Base-by-base conservation (phyloP, 208 protist species). In the Crithidia sp. region DNA sequence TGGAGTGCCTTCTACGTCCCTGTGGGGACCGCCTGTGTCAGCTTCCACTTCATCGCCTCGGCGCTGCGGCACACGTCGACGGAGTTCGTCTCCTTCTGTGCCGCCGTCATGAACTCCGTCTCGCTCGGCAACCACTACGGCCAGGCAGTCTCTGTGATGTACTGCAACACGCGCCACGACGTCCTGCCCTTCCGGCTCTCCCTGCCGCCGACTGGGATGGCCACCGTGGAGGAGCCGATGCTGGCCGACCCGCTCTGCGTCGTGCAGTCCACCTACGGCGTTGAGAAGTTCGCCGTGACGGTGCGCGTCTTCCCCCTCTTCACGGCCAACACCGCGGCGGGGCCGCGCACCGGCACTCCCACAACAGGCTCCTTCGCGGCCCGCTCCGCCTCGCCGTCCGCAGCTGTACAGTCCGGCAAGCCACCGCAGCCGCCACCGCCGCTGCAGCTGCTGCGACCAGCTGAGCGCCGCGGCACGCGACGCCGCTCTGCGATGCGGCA, bases 51-150 rank as follows among this genome's bases (percentile, higher is more conserved):
- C 74, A 78, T 95, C 52, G 86, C 87, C 52, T 84, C 91, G 10
- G 71, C 81, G n/a, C 69, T 69, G 64, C 83, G 78, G 28, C 86
- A 90, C 79, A 83, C 82, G 7, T 84, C 91, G 19, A 86, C 85
- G 57, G 87, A 90, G 64, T 88, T 93, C 39, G 65, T 92, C 13
- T 84, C 74, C 45, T 89, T 90, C 56, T 92, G 87, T 75, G 87
- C 81, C 47, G 40, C 86, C 47, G 90, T 87, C 37, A 74, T 95
- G 74, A 81, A 93, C 52, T 88, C 89, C 8, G 62, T 96, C 19
- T 91, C 89, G 5, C 76, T 96, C 28, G 89, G 91, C 40, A 96
- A 96, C 71, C 91, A 96, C 78, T 82, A 86, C 67, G 91, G 91
- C 37, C 91, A 96, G 67, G 56, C 72, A 28, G 85, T 87, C 7